Percentiles rank a stretch among this genome's conserved stretches.
Conservation (phyloP, 2,329 filamentous ascomycete genomes). For the Aspergillus pseudoviridinutans region DNA sequence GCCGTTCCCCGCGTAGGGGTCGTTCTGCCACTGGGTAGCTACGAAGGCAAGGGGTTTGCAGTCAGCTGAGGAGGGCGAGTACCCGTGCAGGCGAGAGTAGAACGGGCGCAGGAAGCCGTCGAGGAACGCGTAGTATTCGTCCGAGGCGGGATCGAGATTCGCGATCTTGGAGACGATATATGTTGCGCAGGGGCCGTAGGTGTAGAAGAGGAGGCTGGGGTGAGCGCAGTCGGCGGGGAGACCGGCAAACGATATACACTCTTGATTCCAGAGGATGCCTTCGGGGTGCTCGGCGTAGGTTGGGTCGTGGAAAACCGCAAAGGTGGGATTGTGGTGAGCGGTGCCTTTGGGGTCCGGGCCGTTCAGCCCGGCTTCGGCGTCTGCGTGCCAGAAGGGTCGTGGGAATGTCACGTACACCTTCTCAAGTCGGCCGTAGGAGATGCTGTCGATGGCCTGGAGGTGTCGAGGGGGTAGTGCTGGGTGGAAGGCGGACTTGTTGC, state of each 20-base stretch:
- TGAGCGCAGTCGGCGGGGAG: slow-evolving; percentile 59
- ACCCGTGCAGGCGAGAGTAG: slow-evolving; percentile 70
- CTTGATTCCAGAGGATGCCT: slow-evolving; percentile 66
- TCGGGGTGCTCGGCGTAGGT: slow-evolving; percentile 61
- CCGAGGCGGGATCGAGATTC: slow-evolving; percentile 31
- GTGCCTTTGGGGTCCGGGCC: slow-evolving; percentile 4
- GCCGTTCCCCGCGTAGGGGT: slow-evolving; percentile 75
- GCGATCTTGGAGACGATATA: slow-evolving; percentile 36
- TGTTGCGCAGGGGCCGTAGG: slow-evolving; percentile 42
- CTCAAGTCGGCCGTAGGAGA: slow-evolving; percentile 46
- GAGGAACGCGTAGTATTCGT: slow-evolving; percentile 54
- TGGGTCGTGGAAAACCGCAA: slow-evolving; percentile 73
- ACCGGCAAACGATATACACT: slow-evolving; percentile 71
- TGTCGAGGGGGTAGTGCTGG: slow-evolving; percentile 43
- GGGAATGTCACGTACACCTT: slow-evolving; percentile 65
- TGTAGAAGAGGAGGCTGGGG: slow-evolving; percentile 78
- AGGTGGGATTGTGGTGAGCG: slow-evolving; percentile 53
- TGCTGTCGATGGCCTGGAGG: slow-evolving; percentile 43
- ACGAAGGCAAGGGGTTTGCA: slow-evolving; percentile 63
- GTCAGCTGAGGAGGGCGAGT: slow-evolving; percentile 47
- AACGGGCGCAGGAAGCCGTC: slow-evolving; percentile 71
- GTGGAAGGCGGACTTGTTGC: slow-evolving; percentile 42
- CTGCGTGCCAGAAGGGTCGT: slow-evolving; percentile 67
- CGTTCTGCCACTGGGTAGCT: slow-evolving; percentile 72
- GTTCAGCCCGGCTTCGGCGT: slow-evolving; percentile 6